Evolutionary conservation across 768 basidiomycete species (phyloP).

Genomic region (Pisolithus marmoratus): DNA sequence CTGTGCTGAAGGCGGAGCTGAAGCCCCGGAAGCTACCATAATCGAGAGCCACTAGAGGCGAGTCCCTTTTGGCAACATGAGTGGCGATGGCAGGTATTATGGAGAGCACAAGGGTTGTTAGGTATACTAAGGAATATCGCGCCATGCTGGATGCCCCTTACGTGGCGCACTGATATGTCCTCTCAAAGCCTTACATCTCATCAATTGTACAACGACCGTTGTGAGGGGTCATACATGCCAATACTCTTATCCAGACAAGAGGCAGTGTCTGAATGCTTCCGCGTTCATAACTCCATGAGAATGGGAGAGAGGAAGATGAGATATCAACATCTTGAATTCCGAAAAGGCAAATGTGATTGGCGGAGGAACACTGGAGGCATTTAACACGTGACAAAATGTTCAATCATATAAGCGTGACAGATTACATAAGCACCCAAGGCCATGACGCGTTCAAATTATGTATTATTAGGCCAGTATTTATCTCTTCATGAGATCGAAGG

Average conservation of each 20-base stretch:
- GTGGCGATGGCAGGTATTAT: neutral
- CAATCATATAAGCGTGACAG: too few relatives aligned
- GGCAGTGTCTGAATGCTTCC: neutral
- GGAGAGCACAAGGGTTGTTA: neutral
- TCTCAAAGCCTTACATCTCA: neutral
- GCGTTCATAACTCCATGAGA: too few relatives aligned
- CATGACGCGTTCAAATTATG: too few relatives aligned
- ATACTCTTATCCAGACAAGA: neutral
- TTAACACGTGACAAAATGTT: too few relatives aligned
- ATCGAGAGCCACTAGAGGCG: slow-evolving; percentile 11
- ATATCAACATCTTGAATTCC: too few relatives aligned
- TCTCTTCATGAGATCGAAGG: too few relatives aligned
- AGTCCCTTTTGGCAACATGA: neutral
- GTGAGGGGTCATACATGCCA: neutral
- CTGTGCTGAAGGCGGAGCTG: slow-evolving; percentile 4
- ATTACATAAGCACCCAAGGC: too few relatives aligned
- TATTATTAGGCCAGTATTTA: too few relatives aligned
- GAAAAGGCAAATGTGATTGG: too few relatives aligned
- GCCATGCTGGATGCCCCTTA: neutral
- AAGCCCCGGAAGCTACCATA: slow-evolving; percentile 16
- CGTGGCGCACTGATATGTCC: neutral
- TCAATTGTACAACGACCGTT: too few relatives aligned
- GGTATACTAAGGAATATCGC: neutral
- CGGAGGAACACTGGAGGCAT: too few relatives aligned
- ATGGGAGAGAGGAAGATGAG: too few relatives aligned